Evolutionary conservation across 176 grass and related monocot genomes (phyloP), one percentile per base, ranked within the genome.

Genomic region (Lolium perenne): DNA sequence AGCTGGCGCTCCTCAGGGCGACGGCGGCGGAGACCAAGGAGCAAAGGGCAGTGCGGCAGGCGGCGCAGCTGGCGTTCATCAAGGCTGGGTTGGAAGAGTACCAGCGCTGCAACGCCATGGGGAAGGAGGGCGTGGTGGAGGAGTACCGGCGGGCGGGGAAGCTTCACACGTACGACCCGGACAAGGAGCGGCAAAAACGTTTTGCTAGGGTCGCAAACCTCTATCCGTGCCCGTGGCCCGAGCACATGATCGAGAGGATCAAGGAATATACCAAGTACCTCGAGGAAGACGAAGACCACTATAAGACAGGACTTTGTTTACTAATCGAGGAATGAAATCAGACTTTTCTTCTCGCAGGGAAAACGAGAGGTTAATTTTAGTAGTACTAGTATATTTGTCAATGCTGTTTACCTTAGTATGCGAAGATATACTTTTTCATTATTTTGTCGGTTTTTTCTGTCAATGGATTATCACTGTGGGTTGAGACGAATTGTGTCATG

Each of bases 81-180:
- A 71, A 43, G 38, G 38, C 17, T 17, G 67, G 8, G 67, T 5
- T 70, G 38, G 67, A 70, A 41, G 67, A 70, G 1, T 43, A 41
- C 38, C 38, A 43, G 67, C 67, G 38, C 8, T 70, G 9, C 67
- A 43, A 0, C 0, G 67, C 8, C 67, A 70, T 20, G 67, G 38
- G 3, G 67, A 10, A 20, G 1, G 38, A n/a, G 38, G 67, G 18
- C 7, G 17, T n/a, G 16, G 38, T 70, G 67, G 67, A 70, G 67
- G 66, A 69, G 66, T 69, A 69, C 67, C 67, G 67, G 15, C 67
- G 16, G 67, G 67, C 67, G 67, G 67, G 67, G 0, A 70, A 70
- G 67, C 38, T 70, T 40, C 67, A 70, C 67, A 70, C 67, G 3
- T n/a, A n/a, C 67, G 67, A 70, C 38, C 67, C 16, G 67, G 67